Conservation (phyloP, 2,329 filamentous ascomycete genomes). For the Neocatenulostroma microsporum region DNA sequence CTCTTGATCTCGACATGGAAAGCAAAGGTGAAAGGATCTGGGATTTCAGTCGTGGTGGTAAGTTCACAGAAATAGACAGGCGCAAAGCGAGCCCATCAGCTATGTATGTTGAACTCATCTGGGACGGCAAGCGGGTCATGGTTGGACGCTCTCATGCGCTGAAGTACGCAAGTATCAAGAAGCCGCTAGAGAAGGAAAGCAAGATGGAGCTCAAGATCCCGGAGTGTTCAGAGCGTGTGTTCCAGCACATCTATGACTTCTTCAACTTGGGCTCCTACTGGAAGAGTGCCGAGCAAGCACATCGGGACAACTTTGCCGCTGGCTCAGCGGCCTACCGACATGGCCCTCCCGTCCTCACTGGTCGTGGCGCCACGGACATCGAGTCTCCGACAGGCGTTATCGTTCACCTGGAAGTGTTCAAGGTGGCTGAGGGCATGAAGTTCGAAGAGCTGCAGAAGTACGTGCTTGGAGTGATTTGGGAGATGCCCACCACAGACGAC, state of each 20-base stretch:
- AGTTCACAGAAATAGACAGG: slow-evolving; percentile 26
- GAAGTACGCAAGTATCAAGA: slow-evolving; percentile 24
- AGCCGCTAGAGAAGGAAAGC: slow-evolving; percentile 24
- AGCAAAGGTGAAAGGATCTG: slow-evolving; percentile 29
- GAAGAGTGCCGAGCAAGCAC: too few relatives aligned
- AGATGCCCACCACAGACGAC: slow-evolving; percentile 25
- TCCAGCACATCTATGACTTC: slow-evolving; percentile 31
- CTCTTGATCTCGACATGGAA: slow-evolving; percentile 29
- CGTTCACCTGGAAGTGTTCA: slow-evolving; percentile 25
- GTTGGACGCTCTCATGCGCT: slow-evolving; percentile 23
- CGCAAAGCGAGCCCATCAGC: slow-evolving; percentile 24
- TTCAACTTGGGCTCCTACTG: slow-evolving; percentile 18
- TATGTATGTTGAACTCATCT: slow-evolving; percentile 33
- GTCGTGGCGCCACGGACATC: background rate
- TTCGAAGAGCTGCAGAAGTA: slow-evolving; percentile 32
- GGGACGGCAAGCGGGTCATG: slow-evolving; percentile 29
- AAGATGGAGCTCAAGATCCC: slow-evolving; percentile 29
- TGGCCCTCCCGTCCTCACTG: slow-evolving; percentile 12
- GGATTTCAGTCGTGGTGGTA: slow-evolving; percentile 24
- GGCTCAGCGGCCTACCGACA: too few relatives aligned
- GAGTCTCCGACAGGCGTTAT: slow-evolving; percentile 12
- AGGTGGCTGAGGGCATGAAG: slow-evolving; percentile 27
- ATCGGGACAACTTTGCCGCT: too few relatives aligned
- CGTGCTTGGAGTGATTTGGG: slow-evolving; percentile 29
- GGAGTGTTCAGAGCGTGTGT: slow-evolving; percentile 23